Evolutionary conservation across 2,329 filamentous ascomycete genomes (phyloP), one percentile per base, ranked within the genome.

Genomic region (Neonectria punicea): DNA sequence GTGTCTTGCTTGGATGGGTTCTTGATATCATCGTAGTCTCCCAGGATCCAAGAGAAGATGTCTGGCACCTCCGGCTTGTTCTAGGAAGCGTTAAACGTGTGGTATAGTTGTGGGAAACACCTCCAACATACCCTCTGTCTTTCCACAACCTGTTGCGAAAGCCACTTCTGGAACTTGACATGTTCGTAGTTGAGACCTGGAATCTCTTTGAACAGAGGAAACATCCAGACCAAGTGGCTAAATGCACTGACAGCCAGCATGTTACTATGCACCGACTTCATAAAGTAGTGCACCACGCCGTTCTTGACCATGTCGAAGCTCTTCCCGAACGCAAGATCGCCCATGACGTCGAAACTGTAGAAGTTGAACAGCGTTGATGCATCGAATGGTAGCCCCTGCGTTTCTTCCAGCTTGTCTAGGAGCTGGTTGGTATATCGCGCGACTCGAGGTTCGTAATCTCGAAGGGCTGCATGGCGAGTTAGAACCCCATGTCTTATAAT

Each of bases 271-370:
- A 64, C 61, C 5, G 61, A 55, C 28, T 64, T 41, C 61, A 64
- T 58, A 20, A 41, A 58, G 30, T 64, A 64, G 20, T 64, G 56
- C 34, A 59, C 34, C 18, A 64, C 51, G 2, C 61, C 57, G 1
- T 57, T 47, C 22, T 30, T 49, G 10, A 81, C 72, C 75, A 80
- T 77, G 16, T 77, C 63, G 43, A 81, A 81, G 13, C 75, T 69
- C 44, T 75, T 73, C 2, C 75, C 76, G 28, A 81, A 80, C 5
- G 78, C 78, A 28, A 82, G 69, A 55, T 81, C 77, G 4, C 78
- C 80, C 78, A 81, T 81, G 5, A 80, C 74, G 51, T 80, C 80
- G 49, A 81, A 80, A 22, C 74, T 75, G 41, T 76, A 80, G 20
- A 77, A 79, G 58, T 75, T 77, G 62, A 78, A 77, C 74, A 76